Base-by-base conservation (phyloP, 2,329 filamentous ascomycete species). In the Ploettnerulaceae sp. region DNA sequence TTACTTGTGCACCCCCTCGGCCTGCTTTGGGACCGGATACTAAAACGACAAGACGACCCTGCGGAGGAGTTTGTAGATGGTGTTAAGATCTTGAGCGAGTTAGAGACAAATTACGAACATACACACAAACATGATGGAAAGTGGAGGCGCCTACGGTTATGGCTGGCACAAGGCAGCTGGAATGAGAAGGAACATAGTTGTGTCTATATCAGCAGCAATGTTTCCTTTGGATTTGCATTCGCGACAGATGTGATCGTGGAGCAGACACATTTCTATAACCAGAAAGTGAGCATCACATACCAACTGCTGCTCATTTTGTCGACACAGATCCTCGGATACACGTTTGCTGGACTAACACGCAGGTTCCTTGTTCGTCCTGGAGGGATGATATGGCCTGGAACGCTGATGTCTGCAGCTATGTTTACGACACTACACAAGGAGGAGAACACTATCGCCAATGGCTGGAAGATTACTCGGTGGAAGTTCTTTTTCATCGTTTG, bases 341-440 rank as follows among this genome's bases (percentile, higher is more conserved):
- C 88, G 3, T 89, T 95, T 63, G 89, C 89, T 39, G 89, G 89
- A 2, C 72, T 95, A 33, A 86, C 86, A 2, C 75, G 88, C 47
- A 79, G 86, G 39, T 93, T 89, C 63, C 74, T 95, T 4, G 88
- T 95, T 21, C 80, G 87, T 20, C 89, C 89, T 0, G 86, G 85
- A 52, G 86, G 86, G 49, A 94, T 95, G 85, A 89, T 95, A 37
- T 95, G 89, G 89, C 89, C 89, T 1, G 84, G 85, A 17, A 94
- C 89, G 0, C 71, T 95, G 39, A 89, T 91, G 75, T 91, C 88
- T 15, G 88, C 87, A 0, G 84, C 88, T 58, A 90, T 95, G 86
- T 93, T 95, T 59, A 84, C 82, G 3, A 91, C 87, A 0, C 73
- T 95, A 39, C 89, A 95, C 66, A 89, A 84, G 59, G 82, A 89